Evolutionary conservation across 106 monocot species (phyloP), one percentile per base, ranked within the genome.

Genomic region (Dioscorea dumetorum): DNA sequence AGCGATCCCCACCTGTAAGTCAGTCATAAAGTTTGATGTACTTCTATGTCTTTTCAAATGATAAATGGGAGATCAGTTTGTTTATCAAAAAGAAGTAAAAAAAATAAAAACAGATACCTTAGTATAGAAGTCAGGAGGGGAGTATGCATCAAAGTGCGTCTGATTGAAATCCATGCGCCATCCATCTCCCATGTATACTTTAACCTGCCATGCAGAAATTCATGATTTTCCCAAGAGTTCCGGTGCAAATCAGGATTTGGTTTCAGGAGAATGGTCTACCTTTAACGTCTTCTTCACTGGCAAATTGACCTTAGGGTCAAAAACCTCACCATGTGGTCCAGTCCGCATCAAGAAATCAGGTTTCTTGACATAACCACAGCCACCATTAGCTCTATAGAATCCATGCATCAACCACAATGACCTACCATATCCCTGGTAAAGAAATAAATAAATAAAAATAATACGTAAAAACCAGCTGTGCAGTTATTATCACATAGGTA

Each of bases 331-430:
- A 72, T 77, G 20, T 72, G 69, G 69, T 59, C 84, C 79, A 50
- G 62, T 41, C 31, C 70, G 68, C 49, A 90, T 52, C 65, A 94
- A 76, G 65, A 94, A 86, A 67, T 87, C 82, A 31, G 93, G 90
- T 48, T 90, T 94, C 67, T 82, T 94, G 0, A 94, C 58, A 72
- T 85, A 94, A 33, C 94, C 93, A 66, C 90, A 90, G 12, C 93
- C 82, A 58, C 90, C 93, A 72, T 94, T 90, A 12, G 84, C 90
- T 67, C 71, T 80, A 65, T 65, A 94, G 60, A 90, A 82, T 32
- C 93, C 93, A 34, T 90, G 90, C 93, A 94, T 90, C 73, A 90
- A 73, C 83, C 81, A 84, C 28, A 94, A 77, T 20, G 81, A 75
- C 60, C 78, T 86, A 66, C 87, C 90, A 80, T 87, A 80, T 35